phyloP scores from a whole-genome alignment of 2,329 filamentous ascomycete genomes.

The Escovopsis sp. region DNA sequence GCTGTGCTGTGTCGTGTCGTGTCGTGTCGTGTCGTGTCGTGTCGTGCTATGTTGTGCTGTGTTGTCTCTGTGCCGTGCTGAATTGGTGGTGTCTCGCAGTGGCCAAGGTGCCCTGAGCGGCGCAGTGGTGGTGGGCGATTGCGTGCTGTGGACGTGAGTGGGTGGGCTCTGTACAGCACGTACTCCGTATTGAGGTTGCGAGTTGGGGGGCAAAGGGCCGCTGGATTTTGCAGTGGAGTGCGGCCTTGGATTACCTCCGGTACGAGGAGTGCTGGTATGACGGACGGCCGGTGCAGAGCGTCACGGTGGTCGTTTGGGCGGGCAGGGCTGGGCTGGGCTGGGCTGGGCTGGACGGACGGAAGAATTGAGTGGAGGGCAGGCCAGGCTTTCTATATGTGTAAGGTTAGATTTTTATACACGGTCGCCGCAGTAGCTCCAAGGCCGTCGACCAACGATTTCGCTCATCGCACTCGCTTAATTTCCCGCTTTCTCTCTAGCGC shows the following conservation, averaged over 20 bases:
- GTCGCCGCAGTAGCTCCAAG: slow-evolving; percentile 7
- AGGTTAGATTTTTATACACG: slow-evolving; percentile 33
- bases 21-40: too few species aligned
- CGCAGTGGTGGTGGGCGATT: not conserved
- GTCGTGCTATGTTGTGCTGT: too few species aligned
- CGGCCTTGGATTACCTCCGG: too few species aligned
- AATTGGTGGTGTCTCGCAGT: too few species aligned
- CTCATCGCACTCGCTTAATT: slow-evolving; percentile 22
- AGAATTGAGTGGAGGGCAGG: slow-evolving; percentile 30
- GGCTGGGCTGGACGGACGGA: slow-evolving; percentile 14
- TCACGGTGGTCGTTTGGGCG: slow-evolving; percentile 1
- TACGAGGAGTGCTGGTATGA: not conserved
- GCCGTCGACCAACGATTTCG: slow-evolving; percentile 20
- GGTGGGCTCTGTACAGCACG: not conserved
- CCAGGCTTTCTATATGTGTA: slow-evolving; percentile 29
- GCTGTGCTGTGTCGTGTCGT: too few species aligned
- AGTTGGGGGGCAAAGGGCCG: too few species aligned
- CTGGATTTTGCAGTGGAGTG: too few species aligned
- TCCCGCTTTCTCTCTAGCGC: slow-evolving; percentile 21
- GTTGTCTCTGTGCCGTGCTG: too few species aligned
- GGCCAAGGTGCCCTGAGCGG: not conserved
- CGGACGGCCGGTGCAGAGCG: not conserved
- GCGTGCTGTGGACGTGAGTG: not conserved
- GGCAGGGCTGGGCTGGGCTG: slow-evolving; percentile 7
- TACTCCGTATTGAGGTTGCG: not conserved